These are phyloP conservation scores for Ceratobasidium sp. DNA, from an alignment of 1,284 basidiomycete genomes.

Conservation along the genomic window DNA sequence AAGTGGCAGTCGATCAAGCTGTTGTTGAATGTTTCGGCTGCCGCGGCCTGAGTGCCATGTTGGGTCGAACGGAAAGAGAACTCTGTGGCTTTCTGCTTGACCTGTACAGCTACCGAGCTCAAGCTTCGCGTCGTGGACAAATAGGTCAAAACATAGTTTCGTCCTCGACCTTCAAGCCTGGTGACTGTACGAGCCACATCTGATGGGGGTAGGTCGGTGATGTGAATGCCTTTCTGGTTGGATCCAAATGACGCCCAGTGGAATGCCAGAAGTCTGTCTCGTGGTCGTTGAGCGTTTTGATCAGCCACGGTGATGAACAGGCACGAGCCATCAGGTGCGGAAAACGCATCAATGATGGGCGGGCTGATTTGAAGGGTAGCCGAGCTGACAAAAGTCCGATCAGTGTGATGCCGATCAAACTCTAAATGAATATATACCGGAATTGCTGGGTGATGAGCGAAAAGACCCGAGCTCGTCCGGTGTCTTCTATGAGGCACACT, in stretches of 20 bases:
- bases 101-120: conserved; percentile 65
- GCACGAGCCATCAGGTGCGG: conserved; percentile 44
- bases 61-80: conserved; percentile 62
- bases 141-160: conserved; percentile 63
- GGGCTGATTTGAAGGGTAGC: background rate
- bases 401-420: background rate
- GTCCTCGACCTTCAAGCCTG: conserved; percentile 63
- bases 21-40: conserved; percentile 60
- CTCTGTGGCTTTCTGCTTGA: conserved; percentile 69
- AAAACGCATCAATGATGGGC: conserved; percentile 24
- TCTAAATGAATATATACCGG: conserved; percentile 39
- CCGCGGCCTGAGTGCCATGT: background rate
- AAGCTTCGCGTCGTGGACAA: conserved; percentile 54
- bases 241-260: conserved; percentile 73
- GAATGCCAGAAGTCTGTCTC: conserved; percentile 59
- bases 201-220: conserved; percentile 51
- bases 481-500: conserved; percentile 48
- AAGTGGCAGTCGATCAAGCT: conserved; percentile 69
- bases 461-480: conserved; percentile 47
- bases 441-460: conserved; percentile 48
- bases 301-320: conserved; percentile 12
- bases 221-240: conserved; percentile 60
- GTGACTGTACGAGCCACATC: conserved; percentile 59
- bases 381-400: background rate
- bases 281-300: background rate